Base-by-base conservation (phyloP, 208 protist species). In the Wallacemonas collosoma region DNA sequence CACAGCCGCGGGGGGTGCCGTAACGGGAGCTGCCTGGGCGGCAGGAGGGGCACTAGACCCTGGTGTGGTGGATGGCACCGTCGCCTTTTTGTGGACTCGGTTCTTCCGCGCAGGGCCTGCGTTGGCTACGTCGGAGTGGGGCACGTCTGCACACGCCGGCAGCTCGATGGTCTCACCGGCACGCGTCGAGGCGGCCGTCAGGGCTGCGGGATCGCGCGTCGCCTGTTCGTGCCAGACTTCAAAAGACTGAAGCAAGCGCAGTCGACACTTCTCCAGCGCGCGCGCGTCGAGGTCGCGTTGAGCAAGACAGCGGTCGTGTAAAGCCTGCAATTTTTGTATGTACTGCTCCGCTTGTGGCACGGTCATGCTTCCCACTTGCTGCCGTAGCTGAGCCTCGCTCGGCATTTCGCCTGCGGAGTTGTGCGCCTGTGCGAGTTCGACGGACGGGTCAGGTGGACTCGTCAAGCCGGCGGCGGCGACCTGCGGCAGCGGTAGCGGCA, bases 191-290 rank as follows among this genome's bases (percentile, higher is more conserved):
- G 45, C 45, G 45, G 64, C 6, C 38, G 64, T 54, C 9, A 44
- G 2, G 48, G 63, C 9, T 60, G 44, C 44, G 8, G 41, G 15
- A 41, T 53, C 47, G 41, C 11, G 4, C 50, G 41, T 44, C 53
- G 50, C 36, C 36, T n/a, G 47, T n/a, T 55, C 56, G 72, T 86
- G 83, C 84, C 84, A 93, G 40, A 73, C 65, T 12, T 89, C 55
- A 69, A 95, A 95, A 66, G 81, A 78, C 14, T 62, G 68, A 63
- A 95, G 65, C 39, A 95, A 76, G n/a, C 73, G 72, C 60, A 79
- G 67, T n/a, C 68, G 68, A 0, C 53, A 65, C 35, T 75, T 56
- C 57, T 85, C 69, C 55, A 88, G 35, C 36, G 60, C 53, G 38
- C 41, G 40, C 3, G 40, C 60, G 54, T 73, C 73, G 50, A 72